These are phyloP conservation scores for Leishmania tarentolae DNA, from an alignment of 208 protist species.

Conservation along the genomic window DNA sequence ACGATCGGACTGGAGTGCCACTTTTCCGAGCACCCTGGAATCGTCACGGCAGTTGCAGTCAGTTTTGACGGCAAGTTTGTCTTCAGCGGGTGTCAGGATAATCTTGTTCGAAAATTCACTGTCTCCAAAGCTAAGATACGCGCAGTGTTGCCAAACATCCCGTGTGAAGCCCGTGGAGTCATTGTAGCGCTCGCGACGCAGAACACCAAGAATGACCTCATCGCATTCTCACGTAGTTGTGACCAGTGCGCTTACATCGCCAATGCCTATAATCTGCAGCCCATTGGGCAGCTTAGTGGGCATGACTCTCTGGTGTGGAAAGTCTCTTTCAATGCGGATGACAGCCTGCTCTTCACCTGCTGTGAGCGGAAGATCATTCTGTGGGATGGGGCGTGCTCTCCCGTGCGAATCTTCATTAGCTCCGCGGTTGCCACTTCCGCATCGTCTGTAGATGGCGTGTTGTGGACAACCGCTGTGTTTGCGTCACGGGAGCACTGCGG, in stretches of 20 bases:
- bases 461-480: slow-evolving; percentile 59
- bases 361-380: slow-evolving; percentile 61
- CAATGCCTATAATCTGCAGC: slow-evolving; percentile 31
- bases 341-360: slow-evolving; percentile 50
- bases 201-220: slow-evolving; percentile 41
- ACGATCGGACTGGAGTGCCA: slow-evolving; percentile 53
- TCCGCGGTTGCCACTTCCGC: neutral
- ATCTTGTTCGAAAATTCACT: slow-evolving; percentile 44
- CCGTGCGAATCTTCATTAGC: slow-evolving; percentile 31
- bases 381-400: slow-evolving; percentile 34
- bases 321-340: slow-evolving; percentile 42
- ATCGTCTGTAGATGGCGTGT: slow-evolving; percentile 9
- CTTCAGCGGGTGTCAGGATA: slow-evolving; percentile 71
- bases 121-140: slow-evolving; percentile 41
- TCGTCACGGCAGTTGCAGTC: slow-evolving; percentile 61
- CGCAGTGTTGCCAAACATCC: slow-evolving; percentile 25
- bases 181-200: slow-evolving; percentile 55
- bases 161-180: slow-evolving; percentile 32
- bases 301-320: slow-evolving; percentile 60
- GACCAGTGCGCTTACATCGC: slow-evolving; percentile 46
- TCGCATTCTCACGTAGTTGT: slow-evolving; percentile 60
- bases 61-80: slow-evolving; percentile 52
- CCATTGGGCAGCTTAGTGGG: slow-evolving; percentile 37
- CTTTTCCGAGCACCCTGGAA: slow-evolving; percentile 56
- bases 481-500: slow-evolving; percentile 26